Conservation (phyloP, 495 filamentous ascomycete species). For the Tuber borchii region DNA sequence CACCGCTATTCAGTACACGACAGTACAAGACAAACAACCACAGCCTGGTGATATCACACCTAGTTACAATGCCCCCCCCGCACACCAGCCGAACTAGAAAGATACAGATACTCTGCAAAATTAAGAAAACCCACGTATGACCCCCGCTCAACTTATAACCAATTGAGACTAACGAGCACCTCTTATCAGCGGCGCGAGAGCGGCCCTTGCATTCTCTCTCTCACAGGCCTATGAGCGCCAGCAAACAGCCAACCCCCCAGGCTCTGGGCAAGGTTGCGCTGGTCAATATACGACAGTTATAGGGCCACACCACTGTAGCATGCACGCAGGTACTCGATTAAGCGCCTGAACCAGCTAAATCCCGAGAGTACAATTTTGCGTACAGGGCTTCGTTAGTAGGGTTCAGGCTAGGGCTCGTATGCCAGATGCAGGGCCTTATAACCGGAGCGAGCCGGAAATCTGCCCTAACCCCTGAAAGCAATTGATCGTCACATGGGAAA, state of each 20-base stretch:
- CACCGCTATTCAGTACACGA: not conserved
- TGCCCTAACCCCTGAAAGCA: not conserved
- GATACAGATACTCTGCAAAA: not conserved
- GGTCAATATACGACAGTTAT: not conserved
- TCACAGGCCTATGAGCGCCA: not conserved
- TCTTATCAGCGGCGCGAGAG: not conserved
- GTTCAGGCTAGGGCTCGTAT: too few relatives aligned
- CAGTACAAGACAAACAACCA: not conserved
- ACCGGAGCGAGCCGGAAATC: not conserved
- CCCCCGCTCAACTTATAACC: not conserved
- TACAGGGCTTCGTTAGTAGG: not conserved
- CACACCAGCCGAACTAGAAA: not conserved
- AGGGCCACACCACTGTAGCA: not conserved
- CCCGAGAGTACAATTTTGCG: not conserved
- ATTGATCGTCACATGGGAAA: not conserved
- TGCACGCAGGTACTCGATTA: not conserved
- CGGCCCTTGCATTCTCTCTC: not conserved
- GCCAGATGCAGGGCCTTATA: not conserved
- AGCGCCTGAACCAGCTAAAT: not conserved
- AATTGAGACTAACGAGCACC: not conserved
- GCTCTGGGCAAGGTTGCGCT: not conserved
- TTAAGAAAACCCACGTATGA: not conserved
- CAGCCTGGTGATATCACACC: not conserved
- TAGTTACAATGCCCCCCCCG: not conserved
- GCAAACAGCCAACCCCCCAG: not conserved